These are phyloP conservation scores for Phytophthora podocarpi DNA, from an alignment of 352 stramenopile species.

Conservation along the genomic window DNA sequence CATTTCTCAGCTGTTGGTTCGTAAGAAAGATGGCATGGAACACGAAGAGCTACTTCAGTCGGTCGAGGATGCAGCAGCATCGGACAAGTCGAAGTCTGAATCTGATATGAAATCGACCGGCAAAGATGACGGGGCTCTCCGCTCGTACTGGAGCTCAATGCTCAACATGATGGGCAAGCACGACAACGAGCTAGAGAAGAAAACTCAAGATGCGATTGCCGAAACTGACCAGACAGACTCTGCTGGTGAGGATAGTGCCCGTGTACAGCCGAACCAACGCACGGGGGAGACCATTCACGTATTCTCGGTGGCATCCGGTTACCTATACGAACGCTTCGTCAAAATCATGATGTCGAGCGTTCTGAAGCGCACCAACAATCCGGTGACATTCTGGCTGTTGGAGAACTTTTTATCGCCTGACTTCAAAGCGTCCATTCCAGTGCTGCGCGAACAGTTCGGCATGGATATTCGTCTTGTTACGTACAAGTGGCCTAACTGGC, in stretches of 20 bases:
- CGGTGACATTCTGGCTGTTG: constrained; percentile 99
- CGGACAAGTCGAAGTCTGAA: constrained; percentile 12
- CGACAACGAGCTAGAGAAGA: constrained; percentile 14
- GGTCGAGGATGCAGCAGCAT: constrained; percentile 22
- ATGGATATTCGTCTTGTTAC: constrained; percentile 99
- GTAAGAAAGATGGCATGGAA: constrained; percentile 92
- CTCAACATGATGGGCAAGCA: constrained; percentile 68
- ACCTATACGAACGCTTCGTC: constrained; percentile 99
- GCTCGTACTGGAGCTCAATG: constrained; percentile 80
- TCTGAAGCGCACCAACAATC: constrained; percentile 94
- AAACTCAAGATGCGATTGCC: constrained; percentile 13
- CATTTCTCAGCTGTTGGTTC: constrained; percentile 90
- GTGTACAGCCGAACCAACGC: constrained; percentile 36
- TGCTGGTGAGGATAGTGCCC: constrained; percentile 10
- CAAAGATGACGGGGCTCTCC: constrained; percentile 54
- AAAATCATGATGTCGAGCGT: constrained; percentile 99
- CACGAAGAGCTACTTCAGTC: constrained; percentile 58
- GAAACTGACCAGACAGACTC: constrained; percentile 11
- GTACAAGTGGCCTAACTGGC: constrained; percentile 99
- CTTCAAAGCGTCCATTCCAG: constrained; percentile 96
- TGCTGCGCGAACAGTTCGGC: constrained; percentile 91
- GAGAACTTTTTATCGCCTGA: constrained; percentile 98
- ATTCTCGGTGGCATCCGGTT: constrained; percentile 97
- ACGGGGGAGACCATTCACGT: constrained; percentile 97
- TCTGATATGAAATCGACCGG: constrained; percentile 36